Evolutionary conservation across 1,139 yeast species (phyloP).

Genomic region (Candida tetrigidarum): DNA sequence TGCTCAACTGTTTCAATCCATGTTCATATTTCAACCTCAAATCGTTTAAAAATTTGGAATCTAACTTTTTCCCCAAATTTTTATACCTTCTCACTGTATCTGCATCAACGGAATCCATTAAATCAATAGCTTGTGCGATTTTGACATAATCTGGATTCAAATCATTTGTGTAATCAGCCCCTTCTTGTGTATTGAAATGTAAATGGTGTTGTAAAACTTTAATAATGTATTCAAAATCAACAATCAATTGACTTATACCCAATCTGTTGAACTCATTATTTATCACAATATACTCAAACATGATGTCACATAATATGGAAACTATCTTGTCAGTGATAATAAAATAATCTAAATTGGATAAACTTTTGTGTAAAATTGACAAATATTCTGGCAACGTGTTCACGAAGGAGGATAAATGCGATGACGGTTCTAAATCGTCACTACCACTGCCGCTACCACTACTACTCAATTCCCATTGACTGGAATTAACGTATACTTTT

Average conservation of each 20-base stretch:
- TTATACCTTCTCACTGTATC: slow-evolving; percentile 23
- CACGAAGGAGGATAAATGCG: slow-evolving; percentile 40
- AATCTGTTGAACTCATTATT: slow-evolving; percentile 59
- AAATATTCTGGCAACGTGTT: slow-evolving; percentile 39
- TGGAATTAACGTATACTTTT: slow-evolving; percentile 54
- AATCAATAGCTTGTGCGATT: slow-evolving; percentile 43
- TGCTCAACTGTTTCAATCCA: slow-evolving; percentile 30
- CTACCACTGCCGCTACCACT: slow-evolving; percentile 18
- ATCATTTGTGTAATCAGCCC: slow-evolving; percentile 26
- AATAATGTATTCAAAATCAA: slow-evolving; percentile 57
- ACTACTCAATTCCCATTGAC: slow-evolving; percentile 40
- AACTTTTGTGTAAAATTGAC: slow-evolving; percentile 32
- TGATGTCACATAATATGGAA: slow-evolving; percentile 48
- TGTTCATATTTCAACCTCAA: slow-evolving; percentile 30
- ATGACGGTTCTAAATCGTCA: slow-evolving; percentile 28
- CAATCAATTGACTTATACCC: slow-evolving; percentile 61
- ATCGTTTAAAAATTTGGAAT: slow-evolving; percentile 11
- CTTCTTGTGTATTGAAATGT: slow-evolving; percentile 16
- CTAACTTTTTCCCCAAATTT: background rate
- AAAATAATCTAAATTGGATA: slow-evolving; percentile 34
- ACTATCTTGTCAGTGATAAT: slow-evolving; percentile 43
- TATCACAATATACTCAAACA: slow-evolving; percentile 63
- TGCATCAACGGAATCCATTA: slow-evolving; percentile 35
- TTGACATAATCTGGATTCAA: slow-evolving; percentile 32
- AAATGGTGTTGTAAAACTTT: slow-evolving; percentile 33